phyloP scores from a whole-genome alignment of 2,329 filamentous ascomycete genomes.

The Pleurostoma richardsiae region DNA sequence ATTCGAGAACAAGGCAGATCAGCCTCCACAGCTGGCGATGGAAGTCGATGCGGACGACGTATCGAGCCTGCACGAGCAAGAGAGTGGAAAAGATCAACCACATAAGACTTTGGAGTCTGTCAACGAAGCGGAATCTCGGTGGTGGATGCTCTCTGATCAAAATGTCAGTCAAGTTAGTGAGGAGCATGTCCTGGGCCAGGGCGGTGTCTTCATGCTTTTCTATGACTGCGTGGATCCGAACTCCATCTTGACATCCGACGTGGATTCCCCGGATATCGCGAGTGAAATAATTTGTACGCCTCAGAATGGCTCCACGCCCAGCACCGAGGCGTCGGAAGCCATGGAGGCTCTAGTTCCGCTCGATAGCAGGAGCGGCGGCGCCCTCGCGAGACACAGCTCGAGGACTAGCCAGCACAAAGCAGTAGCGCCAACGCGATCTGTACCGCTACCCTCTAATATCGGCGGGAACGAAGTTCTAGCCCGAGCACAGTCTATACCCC shows the following conservation, averaged over 20 bases:
- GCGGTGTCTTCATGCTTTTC: conserved; percentile 94
- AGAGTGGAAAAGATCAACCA: conserved; percentile 12
- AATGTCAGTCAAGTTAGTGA: conserved; percentile 72
- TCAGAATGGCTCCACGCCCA: no score
- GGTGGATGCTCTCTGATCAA: conserved; percentile 92
- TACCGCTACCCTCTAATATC: no score
- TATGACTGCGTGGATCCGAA: conserved; percentile 70
- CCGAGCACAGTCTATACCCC: no score
- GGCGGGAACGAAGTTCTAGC: no score
- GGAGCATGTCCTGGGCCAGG: conserved; percentile 66
- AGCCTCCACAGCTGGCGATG: conserved; percentile 11
- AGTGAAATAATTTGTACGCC: no score
- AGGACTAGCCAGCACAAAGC: no score
- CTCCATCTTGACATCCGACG: conserved; percentile 33
- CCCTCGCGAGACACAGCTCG: no score
- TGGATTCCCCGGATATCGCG: background rate
- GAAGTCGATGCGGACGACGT: conserved; percentile 18
- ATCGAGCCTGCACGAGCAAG: conserved; percentile 3
- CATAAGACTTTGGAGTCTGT: background rate
- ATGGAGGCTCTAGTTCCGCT: no score
- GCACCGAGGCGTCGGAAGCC: no score
- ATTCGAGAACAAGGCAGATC: conserved; percentile 8
- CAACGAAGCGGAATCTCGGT: conserved; percentile 43
- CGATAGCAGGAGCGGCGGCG: no score
- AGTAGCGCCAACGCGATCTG: no score